Percentiles rank a stretch among this genome's conserved stretches.
These are phyloP conservation scores for Hypoxylon sp. DNA, from an alignment of 2,329 filamentous ascomycete species.

Conservation along the genomic window DNA sequence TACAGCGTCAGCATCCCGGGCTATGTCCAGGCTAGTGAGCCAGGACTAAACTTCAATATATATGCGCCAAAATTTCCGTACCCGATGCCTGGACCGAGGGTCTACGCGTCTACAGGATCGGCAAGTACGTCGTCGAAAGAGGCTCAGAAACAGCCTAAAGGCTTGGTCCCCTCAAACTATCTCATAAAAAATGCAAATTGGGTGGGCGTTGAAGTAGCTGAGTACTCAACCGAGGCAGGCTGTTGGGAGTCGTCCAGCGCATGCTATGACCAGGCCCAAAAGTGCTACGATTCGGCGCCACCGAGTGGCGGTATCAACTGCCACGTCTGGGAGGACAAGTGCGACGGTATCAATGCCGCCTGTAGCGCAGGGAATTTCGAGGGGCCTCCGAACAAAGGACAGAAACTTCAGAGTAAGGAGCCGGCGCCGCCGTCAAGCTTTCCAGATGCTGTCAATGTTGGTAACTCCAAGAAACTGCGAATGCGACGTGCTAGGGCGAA, in stretches of 20 bases:
- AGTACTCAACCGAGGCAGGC: conserved; percentile 67
- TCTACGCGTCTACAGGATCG: conserved; percentile 61
- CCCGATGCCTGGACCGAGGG: conserved; percentile 69
- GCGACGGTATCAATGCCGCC: conserved; percentile 62
- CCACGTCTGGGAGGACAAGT: conserved; percentile 74
- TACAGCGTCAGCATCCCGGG: conserved; percentile 76
- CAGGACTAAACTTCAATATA: conserved; percentile 75
- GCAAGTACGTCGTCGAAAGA: conserved; percentile 29
- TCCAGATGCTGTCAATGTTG: conserved; percentile 44
- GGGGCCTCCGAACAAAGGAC: conserved; percentile 64
- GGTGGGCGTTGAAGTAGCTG: conserved; percentile 74
- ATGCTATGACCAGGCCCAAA: conserved; percentile 71
- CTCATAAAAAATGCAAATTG: conserved; percentile 79
- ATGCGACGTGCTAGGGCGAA: conserved; percentile 13
- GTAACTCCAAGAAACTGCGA: conserved; percentile 16
- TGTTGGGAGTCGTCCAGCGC: conserved; percentile 72
- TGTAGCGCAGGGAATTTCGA: conserved; percentile 61
- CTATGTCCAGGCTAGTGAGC: conserved; percentile 68
- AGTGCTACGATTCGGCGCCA: conserved; percentile 72
- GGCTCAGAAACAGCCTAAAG: conserved; percentile 40
- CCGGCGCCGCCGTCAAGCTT: conserved; percentile 46
- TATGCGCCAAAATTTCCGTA: conserved; percentile 71
- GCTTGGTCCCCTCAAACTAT: conserved; percentile 65
- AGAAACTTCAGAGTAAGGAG: conserved; percentile 53
- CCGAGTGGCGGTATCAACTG: conserved; percentile 74